These are phyloP conservation scores for Stephanodiscus minutulus DNA, from an alignment of 108 stramenopile genomes.

Conservation along the genomic window DNA sequence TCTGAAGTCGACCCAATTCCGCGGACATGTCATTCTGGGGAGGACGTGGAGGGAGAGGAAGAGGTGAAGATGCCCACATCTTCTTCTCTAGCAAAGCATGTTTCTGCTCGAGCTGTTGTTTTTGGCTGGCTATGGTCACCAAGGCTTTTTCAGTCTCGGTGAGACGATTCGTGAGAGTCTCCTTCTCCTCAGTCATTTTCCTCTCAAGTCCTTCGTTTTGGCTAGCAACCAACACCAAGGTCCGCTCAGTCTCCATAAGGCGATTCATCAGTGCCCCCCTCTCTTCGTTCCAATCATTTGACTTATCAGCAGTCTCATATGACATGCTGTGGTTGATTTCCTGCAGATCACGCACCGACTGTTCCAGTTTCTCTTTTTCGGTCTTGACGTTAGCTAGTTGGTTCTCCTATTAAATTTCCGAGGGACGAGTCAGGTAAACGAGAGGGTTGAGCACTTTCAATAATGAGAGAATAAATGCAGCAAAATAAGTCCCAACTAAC, in stretches of 20 bases:
- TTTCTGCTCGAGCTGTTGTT: not conserved
- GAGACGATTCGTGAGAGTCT: not conserved
- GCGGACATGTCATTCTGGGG: not conserved
- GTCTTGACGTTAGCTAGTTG: not conserved
- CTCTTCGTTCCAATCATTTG: not conserved
- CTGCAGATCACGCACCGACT: not conserved
- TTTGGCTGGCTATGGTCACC: not conserved
- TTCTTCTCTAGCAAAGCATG: not conserved
- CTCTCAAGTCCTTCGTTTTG: not conserved
- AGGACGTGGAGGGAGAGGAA: not conserved
- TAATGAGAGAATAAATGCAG: not conserved
- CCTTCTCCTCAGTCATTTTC: not conserved
- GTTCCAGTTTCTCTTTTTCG: conserved; percentile 1
- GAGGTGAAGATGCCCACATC: not conserved
- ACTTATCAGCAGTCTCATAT: not conserved
- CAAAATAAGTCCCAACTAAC: not conserved
- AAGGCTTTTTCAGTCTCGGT: not conserved
- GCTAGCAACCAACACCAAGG: not conserved
- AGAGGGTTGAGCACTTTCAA: not conserved
- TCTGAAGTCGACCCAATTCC: not conserved
- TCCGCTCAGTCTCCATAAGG: not conserved
- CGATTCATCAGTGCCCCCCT: not conserved
- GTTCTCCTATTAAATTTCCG: not conserved
- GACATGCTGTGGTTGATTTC: not conserved
- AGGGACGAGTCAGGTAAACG: not conserved